A percentile compares a stretch with the other conserved stretches of the same genome.
Conservation (phyloP, 2,329 filamentous ascomycete genomes). For the Thielaviopsis euricoi region DNA sequence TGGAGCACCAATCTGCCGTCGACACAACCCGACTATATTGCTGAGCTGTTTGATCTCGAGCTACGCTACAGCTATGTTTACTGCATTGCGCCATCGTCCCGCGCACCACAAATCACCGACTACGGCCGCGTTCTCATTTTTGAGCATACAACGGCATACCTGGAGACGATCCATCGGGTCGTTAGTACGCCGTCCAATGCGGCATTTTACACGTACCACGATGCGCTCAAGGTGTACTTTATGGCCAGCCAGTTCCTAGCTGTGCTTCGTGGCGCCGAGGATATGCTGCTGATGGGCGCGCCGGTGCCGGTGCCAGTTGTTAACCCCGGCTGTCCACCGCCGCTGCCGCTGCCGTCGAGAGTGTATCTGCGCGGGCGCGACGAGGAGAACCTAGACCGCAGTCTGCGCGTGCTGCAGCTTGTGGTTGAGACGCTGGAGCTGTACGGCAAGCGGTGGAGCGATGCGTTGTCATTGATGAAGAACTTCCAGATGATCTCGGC, state of each 20-base stretch:
- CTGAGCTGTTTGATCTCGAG: constrained; percentile 72
- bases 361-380: constrained; percentile 20
- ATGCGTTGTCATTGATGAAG: constrained; percentile 34
- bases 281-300: constrained; percentile 35
- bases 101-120: constrained; percentile 54
- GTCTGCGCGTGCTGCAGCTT: constrained; percentile 36
- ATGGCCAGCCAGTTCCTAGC: constrained; percentile 48
- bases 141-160: constrained; percentile 70
- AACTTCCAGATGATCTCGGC: constrained; percentile 35
- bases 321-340: constrained; percentile 29
- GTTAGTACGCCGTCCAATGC: constrained; percentile 41
- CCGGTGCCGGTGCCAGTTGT: constrained; percentile 26
- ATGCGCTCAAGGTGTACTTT: constrained; percentile 71
- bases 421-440: constrained; percentile 35
- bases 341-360: constrained; percentile 36
- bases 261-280: constrained; percentile 40
- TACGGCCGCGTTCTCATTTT: constrained; percentile 72
- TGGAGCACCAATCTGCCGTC: constrained; percentile 68
- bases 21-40: constrained; percentile 46
- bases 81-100: constrained; percentile 64
- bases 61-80: constrained; percentile 83
- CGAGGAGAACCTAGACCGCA: constrained; percentile 37
- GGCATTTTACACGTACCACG: constrained; percentile 70
- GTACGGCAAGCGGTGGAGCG: constrained; percentile 44
- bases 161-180: constrained; percentile 55